Base-by-base conservation (phyloP, 2,329 filamentous ascomycete species). In the Aspergillus sp. region DNA sequence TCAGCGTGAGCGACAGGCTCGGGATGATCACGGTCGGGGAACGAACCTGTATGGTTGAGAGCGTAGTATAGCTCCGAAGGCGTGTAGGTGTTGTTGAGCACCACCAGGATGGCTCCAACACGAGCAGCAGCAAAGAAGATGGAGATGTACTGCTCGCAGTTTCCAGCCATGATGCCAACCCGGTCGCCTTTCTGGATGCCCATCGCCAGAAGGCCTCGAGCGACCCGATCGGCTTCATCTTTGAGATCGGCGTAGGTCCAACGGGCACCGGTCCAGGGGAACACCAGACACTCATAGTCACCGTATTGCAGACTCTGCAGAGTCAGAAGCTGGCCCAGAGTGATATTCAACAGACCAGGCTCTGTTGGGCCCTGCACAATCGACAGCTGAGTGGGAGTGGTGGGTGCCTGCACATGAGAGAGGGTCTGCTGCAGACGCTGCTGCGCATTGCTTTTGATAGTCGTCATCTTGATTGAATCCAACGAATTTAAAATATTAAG, bases 1-100 rank as follows among this genome's bases (percentile, higher is more conserved):
- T 8, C 12, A 13, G n/a, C 36, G 11, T 37, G 37, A 12, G 28
- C 33, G 37, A 10, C 10, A 11, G 11, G 7, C 33, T 7, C n/a
- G 12, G 19, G 27, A 37, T n/a, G 27, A 11, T 33, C n/a, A 37
- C 34, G 33, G 40, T 10, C 12, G 32, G 26, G 26, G 19, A 29
- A 62, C 72, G 52, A 66, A 85, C 82, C 81, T 11, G 84, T 82
- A 58, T 89, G 87, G 43, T 77, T 76, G 27, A 90, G 65, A 7
- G 83, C 86, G 63, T 86, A 85, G 60, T 82, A 76, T 38, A 85
- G 81, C 66, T 90, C 86, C 1, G 77, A 79, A 2, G 82, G 75
- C 1, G 86, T 90, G 61, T 90, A 90, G 0, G 86, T 90, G 67
- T 89, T 90, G 69, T 90, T 90, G 52, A 90, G 70, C 36, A 90